These are phyloP conservation scores for Leccinum uliginosum DNA, from an alignment of 768 basidiomycete species.

Conservation along the genomic window DNA sequence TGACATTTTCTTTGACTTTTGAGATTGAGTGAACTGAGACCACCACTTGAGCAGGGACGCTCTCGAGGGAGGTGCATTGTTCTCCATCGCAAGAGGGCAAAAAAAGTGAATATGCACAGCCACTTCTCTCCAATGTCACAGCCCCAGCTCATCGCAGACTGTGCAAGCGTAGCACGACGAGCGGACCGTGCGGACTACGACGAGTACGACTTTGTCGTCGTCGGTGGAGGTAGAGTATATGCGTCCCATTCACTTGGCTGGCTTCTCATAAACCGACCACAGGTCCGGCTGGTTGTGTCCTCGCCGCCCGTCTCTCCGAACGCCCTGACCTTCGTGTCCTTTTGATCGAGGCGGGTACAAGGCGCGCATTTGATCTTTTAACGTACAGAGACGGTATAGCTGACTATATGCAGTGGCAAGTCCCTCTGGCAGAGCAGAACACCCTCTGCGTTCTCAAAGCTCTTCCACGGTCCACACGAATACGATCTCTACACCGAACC, in stretches of 20 bases:
- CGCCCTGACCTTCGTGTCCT: constrained; percentile 33
- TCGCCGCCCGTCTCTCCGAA: constrained; percentile 43
- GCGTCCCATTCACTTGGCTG: not conserved
- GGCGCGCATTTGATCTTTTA: constrained; percentile 46
- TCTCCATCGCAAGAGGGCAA: constrained; percentile 21
- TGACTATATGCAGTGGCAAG: constrained; percentile 36
- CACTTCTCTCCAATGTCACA: constrained; percentile 8
- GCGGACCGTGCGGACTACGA: constrained; percentile 9
- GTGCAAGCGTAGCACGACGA: constrained; percentile 1
- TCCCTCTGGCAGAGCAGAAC: constrained; percentile 38
- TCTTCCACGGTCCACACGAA: constrained; percentile 46
- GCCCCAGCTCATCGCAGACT: not conserved
- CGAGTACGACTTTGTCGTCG: constrained; percentile 48
- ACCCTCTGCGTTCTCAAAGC: constrained; percentile 38
- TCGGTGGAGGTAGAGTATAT: constrained; percentile 45
- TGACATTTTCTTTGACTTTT: constrained; percentile 55
- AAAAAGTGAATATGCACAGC: constrained; percentile 12
- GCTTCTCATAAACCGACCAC: not conserved
- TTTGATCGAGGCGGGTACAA: constrained; percentile 38
- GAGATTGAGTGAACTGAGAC: constrained; percentile 66
- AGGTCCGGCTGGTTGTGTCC: constrained; percentile 44
- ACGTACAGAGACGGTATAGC: not conserved
- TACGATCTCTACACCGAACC: constrained; percentile 56
- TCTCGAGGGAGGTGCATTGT: constrained; percentile 40
- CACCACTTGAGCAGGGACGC: constrained; percentile 78